Conservation (phyloP, 1,284 basidiomycete species). For the Agaricales sp. region DNA sequence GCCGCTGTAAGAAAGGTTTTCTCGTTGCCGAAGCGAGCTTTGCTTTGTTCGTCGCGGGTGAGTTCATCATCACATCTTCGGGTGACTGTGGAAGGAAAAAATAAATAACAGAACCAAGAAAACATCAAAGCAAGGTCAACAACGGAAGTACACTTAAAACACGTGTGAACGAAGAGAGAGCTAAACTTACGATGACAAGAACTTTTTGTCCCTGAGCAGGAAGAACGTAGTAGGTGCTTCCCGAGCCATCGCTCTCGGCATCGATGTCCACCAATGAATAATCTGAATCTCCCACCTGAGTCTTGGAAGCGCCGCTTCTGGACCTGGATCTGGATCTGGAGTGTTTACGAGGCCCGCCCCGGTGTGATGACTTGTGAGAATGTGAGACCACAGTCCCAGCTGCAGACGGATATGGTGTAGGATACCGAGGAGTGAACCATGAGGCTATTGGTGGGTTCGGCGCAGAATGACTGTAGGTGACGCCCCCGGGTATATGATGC, state of each 20-base stretch:
- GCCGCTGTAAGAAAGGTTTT: neutral
- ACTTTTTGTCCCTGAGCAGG: neutral
- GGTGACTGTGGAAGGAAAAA: neutral
- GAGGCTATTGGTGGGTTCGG: neutral
- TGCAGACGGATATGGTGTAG: neutral
- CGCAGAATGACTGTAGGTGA: slow-evolving; percentile 1
- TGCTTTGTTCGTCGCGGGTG: neutral
- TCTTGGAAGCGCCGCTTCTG: neutral
- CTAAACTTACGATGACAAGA: neutral
- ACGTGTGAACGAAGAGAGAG: slow-evolving; percentile 1
- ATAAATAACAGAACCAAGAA: too few relatives aligned
- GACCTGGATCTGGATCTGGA: neutral
- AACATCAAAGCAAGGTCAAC: neutral
- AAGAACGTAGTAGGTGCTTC: slow-evolving; percentile 1
- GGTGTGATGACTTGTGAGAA: neutral
- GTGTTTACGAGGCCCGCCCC: neutral
- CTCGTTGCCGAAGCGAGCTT: neutral
- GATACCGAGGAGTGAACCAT: neutral
- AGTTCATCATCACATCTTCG: neutral
- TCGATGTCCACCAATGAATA: neutral
- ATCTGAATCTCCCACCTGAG: neutral
- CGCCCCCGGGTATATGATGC: neutral
- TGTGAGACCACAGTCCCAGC: neutral
- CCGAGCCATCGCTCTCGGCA: neutral
- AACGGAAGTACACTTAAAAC: neutral